Evolutionary conservation across 192 early-diverging fungal genomes (phyloP).

Genomic region (Piromyces finnis): DNA sequence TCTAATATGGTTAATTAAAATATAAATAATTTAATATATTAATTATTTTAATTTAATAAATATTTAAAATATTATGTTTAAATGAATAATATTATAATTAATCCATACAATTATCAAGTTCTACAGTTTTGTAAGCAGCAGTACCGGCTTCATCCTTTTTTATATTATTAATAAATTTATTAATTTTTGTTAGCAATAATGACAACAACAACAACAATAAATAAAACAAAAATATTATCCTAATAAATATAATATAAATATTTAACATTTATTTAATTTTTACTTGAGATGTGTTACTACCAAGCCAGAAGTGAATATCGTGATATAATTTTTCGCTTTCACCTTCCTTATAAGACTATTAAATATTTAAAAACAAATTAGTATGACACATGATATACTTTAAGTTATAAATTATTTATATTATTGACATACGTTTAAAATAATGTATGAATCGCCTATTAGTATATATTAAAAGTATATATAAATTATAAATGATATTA

Average conservation of each 20-base stretch:
- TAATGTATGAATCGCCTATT: conserved; percentile 53
- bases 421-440: conserved; percentile 40
- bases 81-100: conserved; percentile 2
- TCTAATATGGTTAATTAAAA: conserved; percentile 8
- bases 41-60: too few species aligned
- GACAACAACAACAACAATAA: too few species aligned
- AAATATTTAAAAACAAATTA: too few species aligned
- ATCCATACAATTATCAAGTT: conserved; percentile 16
- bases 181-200: too few species aligned
- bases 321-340: conserved; percentile 8
- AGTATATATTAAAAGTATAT: too few species aligned
- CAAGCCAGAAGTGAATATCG: conserved; percentile 70
- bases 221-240: too few species aligned
- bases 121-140: conserved; percentile 70
- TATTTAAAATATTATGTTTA: too few species aligned
- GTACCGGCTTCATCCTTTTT: conserved; percentile 53
- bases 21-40: background rate
- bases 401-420: too few species aligned
- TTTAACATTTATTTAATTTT: background rate
- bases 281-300: conserved; percentile 48
- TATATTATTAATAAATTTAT: background rate
- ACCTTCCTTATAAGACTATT: too few species aligned
- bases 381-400: too few species aligned
- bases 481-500: too few species aligned
- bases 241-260: too few species aligned